Conservation (phyloP, 345 rosid genomes). For the Pugionium cornutum region DNA sequence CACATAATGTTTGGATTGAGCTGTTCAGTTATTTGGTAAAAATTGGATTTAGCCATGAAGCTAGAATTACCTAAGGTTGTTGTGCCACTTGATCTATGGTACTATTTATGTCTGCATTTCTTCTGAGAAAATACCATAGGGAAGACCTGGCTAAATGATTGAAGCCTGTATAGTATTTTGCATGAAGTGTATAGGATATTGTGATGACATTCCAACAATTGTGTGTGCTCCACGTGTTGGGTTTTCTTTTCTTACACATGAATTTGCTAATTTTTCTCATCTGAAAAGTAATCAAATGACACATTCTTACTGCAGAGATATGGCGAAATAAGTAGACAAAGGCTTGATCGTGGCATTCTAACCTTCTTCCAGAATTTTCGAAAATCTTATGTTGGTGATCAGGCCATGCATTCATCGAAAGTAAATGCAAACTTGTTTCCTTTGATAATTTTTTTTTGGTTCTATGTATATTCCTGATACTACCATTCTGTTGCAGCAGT, state of each 20-base stretch:
- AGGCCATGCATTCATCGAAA: conserved; percentile 98
- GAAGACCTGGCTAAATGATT: conserved; percentile 3
- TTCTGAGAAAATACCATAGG: not conserved
- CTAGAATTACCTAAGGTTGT: conserved; percentile 6
- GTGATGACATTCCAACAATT: conserved; percentile 23
- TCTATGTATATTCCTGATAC: conserved; percentile 37
- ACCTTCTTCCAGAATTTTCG: conserved; percentile 97
- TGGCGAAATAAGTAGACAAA: conserved; percentile 82
- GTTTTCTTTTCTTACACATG: conserved; percentile 24
- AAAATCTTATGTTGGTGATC: conserved; percentile 98
- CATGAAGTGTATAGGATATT: conserved; percentile 10
- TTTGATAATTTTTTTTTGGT: not conserved
- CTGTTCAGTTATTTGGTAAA: conserved; percentile 17
- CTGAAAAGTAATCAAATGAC: conserved; percentile 23
- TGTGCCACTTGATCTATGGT: conserved; percentile 17
- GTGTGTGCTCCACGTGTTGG: conserved; percentile 10
- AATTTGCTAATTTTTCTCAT: conserved; percentile 14
- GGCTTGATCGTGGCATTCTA: conserved; percentile 98
- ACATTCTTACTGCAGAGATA: conserved; percentile 66
- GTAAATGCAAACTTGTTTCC: conserved; percentile 45
- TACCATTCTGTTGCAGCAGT: conserved; percentile 74
- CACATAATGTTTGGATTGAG: conserved; percentile 1
- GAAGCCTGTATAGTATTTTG: not conserved
- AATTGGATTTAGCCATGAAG: conserved; percentile 18
- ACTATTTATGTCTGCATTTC: conserved; percentile 15